Base-by-base conservation (phyloP, 2,329 filamentous ascomycete species). In the Claviceps purpurea region DNA sequence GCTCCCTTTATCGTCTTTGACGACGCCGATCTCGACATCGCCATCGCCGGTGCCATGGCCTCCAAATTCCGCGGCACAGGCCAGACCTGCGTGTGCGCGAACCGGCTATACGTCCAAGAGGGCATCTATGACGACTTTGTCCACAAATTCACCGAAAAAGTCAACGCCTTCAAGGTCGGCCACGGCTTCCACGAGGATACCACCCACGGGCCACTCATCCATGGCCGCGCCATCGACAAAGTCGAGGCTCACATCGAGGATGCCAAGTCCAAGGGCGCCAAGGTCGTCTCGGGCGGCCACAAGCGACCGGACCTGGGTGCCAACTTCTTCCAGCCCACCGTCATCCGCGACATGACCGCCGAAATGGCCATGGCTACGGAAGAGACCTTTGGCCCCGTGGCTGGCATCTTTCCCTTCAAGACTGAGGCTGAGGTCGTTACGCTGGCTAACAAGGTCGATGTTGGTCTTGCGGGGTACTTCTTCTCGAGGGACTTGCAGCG, bases 1-100 rank as follows among this genome's bases (percentile, higher is more conserved):
- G 87, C 91, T 0, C 91, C 91, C 1, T 95, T 96, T 65, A 96
- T 97, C 58, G 89, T 97, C 38, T 97, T 97, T 63, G 89, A 97
- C 62, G 91, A 97, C 62, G 87, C 91, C 20, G 88, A 97, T 64
- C 71, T 97, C 20, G 90, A 96, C 54, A 72, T 74, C 4, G 93
- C 93, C 2, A 89, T 97, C 1, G 72, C 81, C 0, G 91, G 90
- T 26, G 89, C 89, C 47, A 79, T 97, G 51, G 73, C 83, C 24
- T 90, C 81, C 62, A 98, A 97, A 68, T 97, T 97, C 80, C 85
- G 93, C 51, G 89, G 85, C 40, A 94, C 88, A 0, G 93, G 93
- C 39, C 93, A 98, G 74, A 97, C 93, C 0, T 98, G 93, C 67
- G 90, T 97, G 22, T 90, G 86, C 62, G 87, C 87, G 26, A 94